Base-by-base conservation (phyloP, 192 early-diverging fungal genomes). In the Mortierella alpina region DNA sequence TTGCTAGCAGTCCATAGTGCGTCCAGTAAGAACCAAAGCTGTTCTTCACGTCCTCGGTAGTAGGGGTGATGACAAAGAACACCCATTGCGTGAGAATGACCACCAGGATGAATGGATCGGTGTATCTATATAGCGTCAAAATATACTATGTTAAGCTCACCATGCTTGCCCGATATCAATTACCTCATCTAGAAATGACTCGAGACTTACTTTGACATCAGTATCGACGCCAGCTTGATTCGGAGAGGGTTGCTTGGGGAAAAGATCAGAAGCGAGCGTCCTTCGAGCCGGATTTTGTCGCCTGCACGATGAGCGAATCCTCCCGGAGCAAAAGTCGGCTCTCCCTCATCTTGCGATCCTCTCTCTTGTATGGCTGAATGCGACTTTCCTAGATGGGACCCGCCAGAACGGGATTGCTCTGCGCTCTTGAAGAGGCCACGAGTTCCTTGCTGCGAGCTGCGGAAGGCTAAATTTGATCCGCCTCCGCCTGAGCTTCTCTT, bases 81-180 rank as follows among this genome's bases (percentile, higher is more conserved):
- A 87, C 67, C 86, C 86, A 87, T 46, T 87, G 74, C 4, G 77
- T 63, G 47, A 85, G 62, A 20, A 87, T 81, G 11, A 87, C 23
- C 1, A 83, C 63, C 2, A 87, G 72, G 17, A 87, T 78, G 44
- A 83, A 63, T 0, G 72, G 50, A 45, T 87, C 84, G 0, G 73
- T 66, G 18, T 69, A 63, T 48, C 86, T 84, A 61, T 11, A 44
- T 12, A 12, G 14, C 39, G 54, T 22, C 55, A 66, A 44, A 40
- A 44, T 41, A 18, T 11, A 12, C 22, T 7, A 49, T 57, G 23
- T 23, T n/a, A 45, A 23, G 55, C 45, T 53, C 31, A 31, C 31
- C 31, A 31, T 31, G 31, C 50, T 15, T 51, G 50, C n/a, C 50
- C 55, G 14, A 1, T 22, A 22, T 20, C 10, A 10, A 1, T 1